Conservation (phyloP, 441 rosid species). For the Croton laevigatus region DNA sequence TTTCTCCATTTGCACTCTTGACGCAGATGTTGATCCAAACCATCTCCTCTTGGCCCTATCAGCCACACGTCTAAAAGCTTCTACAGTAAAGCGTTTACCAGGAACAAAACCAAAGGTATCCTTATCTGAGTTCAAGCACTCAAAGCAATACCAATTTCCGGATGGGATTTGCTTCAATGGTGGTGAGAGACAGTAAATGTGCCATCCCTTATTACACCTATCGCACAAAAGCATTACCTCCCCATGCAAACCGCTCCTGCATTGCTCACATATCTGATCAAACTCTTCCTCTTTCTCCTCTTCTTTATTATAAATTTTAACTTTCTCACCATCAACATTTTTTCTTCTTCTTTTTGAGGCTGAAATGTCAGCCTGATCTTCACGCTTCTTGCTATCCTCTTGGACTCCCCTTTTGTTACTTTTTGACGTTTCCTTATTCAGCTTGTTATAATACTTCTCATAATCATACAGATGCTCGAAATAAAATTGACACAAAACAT, state of each 20-base stretch:
- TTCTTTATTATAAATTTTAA: conserved; percentile 36
- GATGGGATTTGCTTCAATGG: conserved; percentile 82
- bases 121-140: conserved; percentile 85
- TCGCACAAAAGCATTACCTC: conserved; percentile 98
- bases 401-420: conserved; percentile 49
- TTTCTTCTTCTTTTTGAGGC: conserved; percentile 57
- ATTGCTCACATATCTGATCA: conserved; percentile 89
- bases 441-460: conserved; percentile 54
- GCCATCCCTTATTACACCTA: conserved; percentile 97
- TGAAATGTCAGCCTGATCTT: conserved; percentile 30
- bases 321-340: conserved; percentile 39
- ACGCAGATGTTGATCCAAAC: conserved; percentile 72
- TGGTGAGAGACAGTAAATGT: conserved; percentile 86
- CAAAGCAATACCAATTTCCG: conserved; percentile 97
- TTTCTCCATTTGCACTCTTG: conserved; percentile 75
- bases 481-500: conserved; percentile 79
- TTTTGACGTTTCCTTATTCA: conserved; percentile 44
- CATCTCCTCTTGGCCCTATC: conserved; percentile 86
- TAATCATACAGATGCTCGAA: conserved; percentile 80
- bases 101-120: conserved; percentile 96
- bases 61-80: conserved; percentile 84
- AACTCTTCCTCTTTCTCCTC: conserved; percentile 26
- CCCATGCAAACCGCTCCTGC: conserved; percentile 83
- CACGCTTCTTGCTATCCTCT: conserved; percentile 32
- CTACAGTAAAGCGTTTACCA: conserved; percentile 59